phyloP scores from a whole-genome alignment of 441 rosid genomes.

The Bocquillonia castaneifolia region DNA sequence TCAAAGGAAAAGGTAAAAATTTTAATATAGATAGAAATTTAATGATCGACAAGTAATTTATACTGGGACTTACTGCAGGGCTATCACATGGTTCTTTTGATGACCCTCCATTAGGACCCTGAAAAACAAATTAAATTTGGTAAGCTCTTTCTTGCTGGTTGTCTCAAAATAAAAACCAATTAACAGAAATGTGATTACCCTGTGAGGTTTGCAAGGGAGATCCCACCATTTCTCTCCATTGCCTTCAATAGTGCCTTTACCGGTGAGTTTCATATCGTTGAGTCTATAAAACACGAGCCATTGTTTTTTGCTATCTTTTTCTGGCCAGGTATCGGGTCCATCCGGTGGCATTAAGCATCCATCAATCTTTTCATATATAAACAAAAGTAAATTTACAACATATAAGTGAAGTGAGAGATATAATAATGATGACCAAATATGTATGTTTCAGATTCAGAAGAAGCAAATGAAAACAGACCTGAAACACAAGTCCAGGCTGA shows the following conservation, averaged over 20 bases:
- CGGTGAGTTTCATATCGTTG: constrained; percentile 53
- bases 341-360: constrained; percentile 86
- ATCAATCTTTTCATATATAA: constrained; percentile 60
- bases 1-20: not conserved
- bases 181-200: constrained; percentile 38
- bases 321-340: constrained; percentile 88
- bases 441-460: too few relatives aligned
- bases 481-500: constrained; percentile 69
- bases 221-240: constrained; percentile 99
- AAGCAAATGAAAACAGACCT: constrained; percentile 38
- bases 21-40: too few relatives aligned
- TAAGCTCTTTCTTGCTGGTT: not conserved
- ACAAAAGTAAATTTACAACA: too few relatives aligned
- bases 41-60: too few relatives aligned
- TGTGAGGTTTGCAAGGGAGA: constrained; percentile 94
- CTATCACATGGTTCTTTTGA: constrained; percentile 69
- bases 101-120: constrained; percentile 69
- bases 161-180: too few relatives aligned
- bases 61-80: constrained; percentile 81
- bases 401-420: too few relatives aligned
- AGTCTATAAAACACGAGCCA: constrained; percentile 91
- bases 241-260: constrained; percentile 85
- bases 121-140: constrained; percentile 25
- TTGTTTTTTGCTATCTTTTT: constrained; percentile 63
- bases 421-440: not conserved